These are phyloP conservation scores for Alliaria petiolata DNA, from an alignment of 345 rosid genomes.

Conservation along the genomic window DNA sequence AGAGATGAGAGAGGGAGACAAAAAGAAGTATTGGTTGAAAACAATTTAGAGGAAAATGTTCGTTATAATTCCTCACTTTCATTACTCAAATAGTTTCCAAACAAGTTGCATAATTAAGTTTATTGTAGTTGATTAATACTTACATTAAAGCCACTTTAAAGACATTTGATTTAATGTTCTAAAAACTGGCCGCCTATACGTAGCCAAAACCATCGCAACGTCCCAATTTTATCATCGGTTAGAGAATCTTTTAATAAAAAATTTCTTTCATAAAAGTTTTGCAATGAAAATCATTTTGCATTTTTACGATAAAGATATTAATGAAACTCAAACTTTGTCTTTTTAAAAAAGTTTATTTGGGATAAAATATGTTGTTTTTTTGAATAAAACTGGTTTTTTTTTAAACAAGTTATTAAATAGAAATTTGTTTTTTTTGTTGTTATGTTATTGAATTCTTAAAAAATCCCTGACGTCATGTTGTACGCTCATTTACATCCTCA, in stretches of 20 bases:
- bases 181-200: not conserved
- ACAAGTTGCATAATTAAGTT: not conserved
- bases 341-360: too few relatives aligned
- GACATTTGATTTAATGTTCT: not conserved
- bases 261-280: too few relatives aligned
- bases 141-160: not conserved
- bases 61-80: conserved; percentile 4
- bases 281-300: too few relatives aligned
- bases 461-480: not conserved
- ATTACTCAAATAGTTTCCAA: conserved; percentile 2
- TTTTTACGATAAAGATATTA: too few relatives aligned
- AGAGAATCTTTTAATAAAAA: not conserved
- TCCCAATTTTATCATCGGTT: not conserved
- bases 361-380: too few relatives aligned
- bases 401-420: not conserved
- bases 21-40: not conserved
- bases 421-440: not conserved
- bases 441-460: not conserved
- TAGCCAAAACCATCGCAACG: too few relatives aligned
- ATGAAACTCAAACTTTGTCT: too few relatives aligned
- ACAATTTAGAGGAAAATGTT: not conserved
- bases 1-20: conserved; percentile 8
- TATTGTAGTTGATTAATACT: not conserved
- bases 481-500: not conserved
- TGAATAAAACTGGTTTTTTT: not conserved